Evolutionary conservation across 495 filamentous ascomycete species (phyloP), one percentile per base, ranked within the genome.

Genomic region (Pyronema domesticum): DNA sequence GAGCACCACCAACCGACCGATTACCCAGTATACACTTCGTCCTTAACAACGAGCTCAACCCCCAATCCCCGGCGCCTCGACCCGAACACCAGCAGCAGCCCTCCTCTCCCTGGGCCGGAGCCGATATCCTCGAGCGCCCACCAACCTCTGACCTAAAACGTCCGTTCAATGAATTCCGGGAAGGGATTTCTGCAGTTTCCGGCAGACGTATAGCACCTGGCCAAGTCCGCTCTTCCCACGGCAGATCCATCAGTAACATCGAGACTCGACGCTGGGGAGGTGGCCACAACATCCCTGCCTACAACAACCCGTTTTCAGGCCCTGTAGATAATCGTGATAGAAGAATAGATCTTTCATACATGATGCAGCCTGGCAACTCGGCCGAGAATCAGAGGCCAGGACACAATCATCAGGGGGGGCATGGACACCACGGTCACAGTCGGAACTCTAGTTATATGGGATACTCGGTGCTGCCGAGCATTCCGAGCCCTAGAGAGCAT

Each of bases 401-500:
- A 30, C 23, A 30, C 23, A 30, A 30, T 30, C 23, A 30, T 30
- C 23, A 30, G 23, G 23, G 23, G 23, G 23, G 23, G 5, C 23
- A 30, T 30, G 23, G 23, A 30, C 23, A 30, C 23, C 23, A 30
- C 5, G 23, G 23, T 30, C 23, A 56, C 53, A 57, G 49, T 13
- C 59, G 58, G 23, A 60, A 55, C 35, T 62, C 60, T 15, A 58
- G 57, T 33, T 60, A 58, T 47, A 57, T 54, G 17, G 59, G 57
- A n/a, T 47, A 54, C 44, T 58, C 57, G 37, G 45, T 55, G 6
- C 55, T 42, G 10, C 11, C 42, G 3, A 57, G 56, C n/a, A 57
- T 59, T 37, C 51, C 60, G 13, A 63, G 61, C n/a, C 58, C 59
- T 34, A 55, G 55, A 30, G 61, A 64, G 54, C 60, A 57, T 46